phyloP scores from a whole-genome alignment of 2,329 filamentous ascomycete genomes.

The Colletotrichum eleusines region DNA sequence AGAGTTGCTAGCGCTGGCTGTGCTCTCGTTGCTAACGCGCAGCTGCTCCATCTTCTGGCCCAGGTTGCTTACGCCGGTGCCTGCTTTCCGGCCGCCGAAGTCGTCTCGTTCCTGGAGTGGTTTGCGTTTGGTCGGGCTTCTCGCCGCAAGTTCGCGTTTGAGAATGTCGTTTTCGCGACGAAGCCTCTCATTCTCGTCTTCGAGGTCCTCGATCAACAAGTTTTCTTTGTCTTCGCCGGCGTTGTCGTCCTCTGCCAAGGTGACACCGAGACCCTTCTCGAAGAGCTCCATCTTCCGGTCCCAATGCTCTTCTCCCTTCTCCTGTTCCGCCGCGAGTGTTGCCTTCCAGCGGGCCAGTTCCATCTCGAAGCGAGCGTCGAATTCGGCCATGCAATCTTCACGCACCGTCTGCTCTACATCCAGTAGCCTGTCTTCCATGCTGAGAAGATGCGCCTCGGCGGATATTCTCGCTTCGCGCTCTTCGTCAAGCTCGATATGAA shows the following conservation, averaged over 20 bases:
- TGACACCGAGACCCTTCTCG: constrained; percentile 60
- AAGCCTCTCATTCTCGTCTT: constrained; percentile 78
- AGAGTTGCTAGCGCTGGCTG: constrained; percentile 46
- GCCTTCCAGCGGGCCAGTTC: constrained; percentile 87
- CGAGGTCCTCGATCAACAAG: constrained; percentile 71
- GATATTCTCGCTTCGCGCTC: constrained; percentile 78
- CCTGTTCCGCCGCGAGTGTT: constrained; percentile 81
- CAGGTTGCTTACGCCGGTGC: constrained; percentile 52
- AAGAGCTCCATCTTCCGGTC: constrained; percentile 84
- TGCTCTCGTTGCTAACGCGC: constrained; percentile 57
- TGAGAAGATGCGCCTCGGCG: constrained; percentile 79
- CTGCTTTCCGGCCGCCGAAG: constrained; percentile 47
- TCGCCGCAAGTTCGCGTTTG: constrained; percentile 72
- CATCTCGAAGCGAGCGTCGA: constrained; percentile 80
- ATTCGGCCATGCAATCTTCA: constrained; percentile 89
- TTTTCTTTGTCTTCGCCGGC: constrained; percentile 71
- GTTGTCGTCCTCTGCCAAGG: constrained; percentile 54
- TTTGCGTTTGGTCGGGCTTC: constrained; percentile 72
- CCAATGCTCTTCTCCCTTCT: constrained; percentile 84
- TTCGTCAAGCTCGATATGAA: constrained; percentile 76
- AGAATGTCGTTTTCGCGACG: constrained; percentile 73
- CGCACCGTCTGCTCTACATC: constrained; percentile 86
- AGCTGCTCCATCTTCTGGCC: constrained; percentile 64
- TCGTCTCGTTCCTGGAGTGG: constrained; percentile 69
- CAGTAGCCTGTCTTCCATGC: constrained; percentile 73